Conservation (phyloP, 768 basidiomycete genomes). For the Scleroderma citrinum region DNA sequence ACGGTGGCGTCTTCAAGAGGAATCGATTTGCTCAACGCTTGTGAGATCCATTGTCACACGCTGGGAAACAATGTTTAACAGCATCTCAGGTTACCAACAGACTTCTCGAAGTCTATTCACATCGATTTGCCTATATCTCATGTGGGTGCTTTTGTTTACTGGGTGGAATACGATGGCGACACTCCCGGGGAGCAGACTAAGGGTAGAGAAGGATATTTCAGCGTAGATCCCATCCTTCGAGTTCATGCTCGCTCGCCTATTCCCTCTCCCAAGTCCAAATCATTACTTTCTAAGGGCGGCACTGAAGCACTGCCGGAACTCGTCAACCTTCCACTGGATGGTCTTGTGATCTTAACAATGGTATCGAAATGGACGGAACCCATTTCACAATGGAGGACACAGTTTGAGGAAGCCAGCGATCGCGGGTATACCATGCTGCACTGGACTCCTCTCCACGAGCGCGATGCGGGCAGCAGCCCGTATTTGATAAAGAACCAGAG, state of each 20-base stretch:
- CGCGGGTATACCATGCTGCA: constrained; percentile 98
- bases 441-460: constrained; percentile 90
- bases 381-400: constrained; percentile 64
- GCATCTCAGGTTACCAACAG: constrained; percentile 62
- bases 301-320: constrained; percentile 42
- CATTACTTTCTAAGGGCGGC: constrained; percentile 50
- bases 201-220: constrained; percentile 91
- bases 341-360: constrained; percentile 80
- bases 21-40: constrained; percentile 66
- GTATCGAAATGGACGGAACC: constrained; percentile 99
- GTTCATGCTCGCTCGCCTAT: constrained; percentile 70
- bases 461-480: constrained; percentile 85
- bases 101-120: constrained; percentile 87
- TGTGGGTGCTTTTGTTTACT: constrained; percentile 93
- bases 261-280: constrained; percentile 47
- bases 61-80: constrained; percentile 12
- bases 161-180: constrained; percentile 82
- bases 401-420: constrained; percentile 78
- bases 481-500: constrained; percentile 91
- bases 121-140: constrained; percentile 95
- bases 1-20: constrained; percentile 82
- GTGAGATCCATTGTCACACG: constrained; percentile 38
- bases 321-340: constrained; percentile 78
- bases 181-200: constrained; percentile 59
- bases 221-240: constrained; percentile 86